Evolutionary conservation across 2,329 filamentous ascomycete species (phyloP).

Genomic region (Metarhizium sp.): DNA sequence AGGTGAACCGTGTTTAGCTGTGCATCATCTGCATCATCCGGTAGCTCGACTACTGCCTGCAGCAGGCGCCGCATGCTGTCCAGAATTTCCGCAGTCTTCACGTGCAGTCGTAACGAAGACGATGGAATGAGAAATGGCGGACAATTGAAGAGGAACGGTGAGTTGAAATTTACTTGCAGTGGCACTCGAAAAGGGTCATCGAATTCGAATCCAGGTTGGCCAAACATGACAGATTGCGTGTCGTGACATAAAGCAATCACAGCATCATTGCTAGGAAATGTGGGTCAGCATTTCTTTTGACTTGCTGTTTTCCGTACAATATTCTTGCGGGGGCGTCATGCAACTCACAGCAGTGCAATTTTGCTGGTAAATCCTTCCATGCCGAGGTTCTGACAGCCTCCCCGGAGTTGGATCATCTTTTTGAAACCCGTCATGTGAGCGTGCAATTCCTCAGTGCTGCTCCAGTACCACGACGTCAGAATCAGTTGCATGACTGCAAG

Average conservation of each 20-base stretch:
- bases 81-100: constrained; percentile 36
- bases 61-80: constrained; percentile 41
- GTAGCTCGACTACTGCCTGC: constrained; percentile 30
- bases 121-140: constrained; percentile 32
- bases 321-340: background rate
- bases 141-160: constrained; percentile 34
- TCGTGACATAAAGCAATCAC: constrained; percentile 40
- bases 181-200: constrained; percentile 26
- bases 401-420: constrained; percentile 37
- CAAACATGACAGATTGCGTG: constrained; percentile 30
- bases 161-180: constrained; percentile 35
- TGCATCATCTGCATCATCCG: constrained; percentile 21
- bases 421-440: constrained; percentile 37
- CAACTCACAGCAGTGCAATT: constrained; percentile 36
- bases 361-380: constrained; percentile 38
- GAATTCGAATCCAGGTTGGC: constrained; percentile 31
- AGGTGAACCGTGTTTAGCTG: constrained; percentile 29
- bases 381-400: constrained; percentile 35
- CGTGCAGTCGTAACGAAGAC: constrained; percentile 33
- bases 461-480: constrained; percentile 46
- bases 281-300: constrained; percentile 8
- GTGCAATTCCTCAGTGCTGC: constrained; percentile 32
- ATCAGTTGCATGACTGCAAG: constrained; percentile 39
- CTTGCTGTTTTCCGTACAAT: background rate
- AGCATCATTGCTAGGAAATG: constrained; percentile 31